phyloP scores from a whole-genome alignment of 352 stramenopile species.

The Phytophthora melonis region DNA sequence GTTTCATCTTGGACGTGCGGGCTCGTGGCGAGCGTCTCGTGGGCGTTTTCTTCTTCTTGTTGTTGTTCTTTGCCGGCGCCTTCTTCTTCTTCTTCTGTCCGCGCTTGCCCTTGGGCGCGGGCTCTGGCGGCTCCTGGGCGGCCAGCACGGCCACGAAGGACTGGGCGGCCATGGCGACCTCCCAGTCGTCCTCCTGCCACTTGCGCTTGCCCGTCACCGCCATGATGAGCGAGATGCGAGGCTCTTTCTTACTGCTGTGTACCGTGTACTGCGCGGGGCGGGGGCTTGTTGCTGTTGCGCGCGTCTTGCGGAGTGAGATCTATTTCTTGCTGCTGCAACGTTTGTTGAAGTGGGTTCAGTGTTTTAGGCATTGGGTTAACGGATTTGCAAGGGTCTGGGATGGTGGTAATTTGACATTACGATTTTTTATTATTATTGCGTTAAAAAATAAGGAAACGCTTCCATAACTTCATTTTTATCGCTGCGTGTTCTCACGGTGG shows the following conservation, averaged over 20 bases:
- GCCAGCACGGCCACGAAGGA: slow-evolving; percentile 74
- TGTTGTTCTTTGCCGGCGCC: neutral
- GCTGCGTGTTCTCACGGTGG: too few species aligned
- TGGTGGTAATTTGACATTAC: neutral
- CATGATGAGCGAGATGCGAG: neutral
- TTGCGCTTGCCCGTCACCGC: slow-evolving; percentile 56
- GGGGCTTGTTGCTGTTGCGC: too few species aligned
- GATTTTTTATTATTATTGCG: neutral
- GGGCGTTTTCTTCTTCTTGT: slow-evolving; percentile 12
- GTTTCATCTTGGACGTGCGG: neutral
- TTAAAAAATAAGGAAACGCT: too few species aligned
- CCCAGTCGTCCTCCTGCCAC: slow-evolving; percentile 77
- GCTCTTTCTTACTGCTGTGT: neutral
- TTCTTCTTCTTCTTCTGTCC: neutral
- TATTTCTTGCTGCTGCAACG: neutral
- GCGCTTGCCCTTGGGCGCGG: slow-evolving; percentile 8
- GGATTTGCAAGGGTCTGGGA: neutral
- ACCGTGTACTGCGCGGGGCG: too few species aligned
- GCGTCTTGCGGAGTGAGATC: neutral
- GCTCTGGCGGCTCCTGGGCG: slow-evolving; percentile 3
- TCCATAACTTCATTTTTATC: too few species aligned
- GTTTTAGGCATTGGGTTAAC: neutral
- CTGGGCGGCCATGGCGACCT: slow-evolving; percentile 68
- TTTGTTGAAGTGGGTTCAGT: neutral
- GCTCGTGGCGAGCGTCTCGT: slow-evolving; percentile 13